These are phyloP conservation scores for Pseudohalonectria lignicola DNA, from an alignment of 2,329 filamentous ascomycete genomes.

Conservation along the genomic window DNA sequence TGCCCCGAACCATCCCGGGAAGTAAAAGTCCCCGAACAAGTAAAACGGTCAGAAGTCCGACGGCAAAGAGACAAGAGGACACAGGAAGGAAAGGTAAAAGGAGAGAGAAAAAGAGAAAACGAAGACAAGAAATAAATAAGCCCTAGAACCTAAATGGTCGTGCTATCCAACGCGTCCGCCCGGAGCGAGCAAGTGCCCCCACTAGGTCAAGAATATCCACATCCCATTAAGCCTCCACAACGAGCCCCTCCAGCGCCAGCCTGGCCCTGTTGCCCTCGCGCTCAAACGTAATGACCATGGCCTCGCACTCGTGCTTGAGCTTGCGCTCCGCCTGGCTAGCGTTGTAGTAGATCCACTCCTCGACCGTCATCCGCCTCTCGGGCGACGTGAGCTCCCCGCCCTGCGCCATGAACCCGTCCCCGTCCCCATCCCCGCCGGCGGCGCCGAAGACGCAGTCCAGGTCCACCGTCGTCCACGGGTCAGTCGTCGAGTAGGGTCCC, in stretches of 20 bases:
- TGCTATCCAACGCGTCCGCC: too few relatives aligned
- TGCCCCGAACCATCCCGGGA: too few relatives aligned
- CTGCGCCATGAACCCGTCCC: constrained; percentile 36
- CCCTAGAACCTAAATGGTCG: too few relatives aligned
- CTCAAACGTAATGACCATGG: constrained; percentile 74
- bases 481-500: constrained; percentile 41
- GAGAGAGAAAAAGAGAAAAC: too few relatives aligned
- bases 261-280: constrained; percentile 71
- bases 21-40: too few relatives aligned
- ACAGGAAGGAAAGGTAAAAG: too few relatives aligned
- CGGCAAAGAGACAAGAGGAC: too few relatives aligned
- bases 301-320: constrained; percentile 71
- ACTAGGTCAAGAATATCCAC: too few relatives aligned
- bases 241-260: constrained; percentile 62
- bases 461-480: constrained; percentile 64
- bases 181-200: too few relatives aligned
- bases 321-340: constrained; percentile 71
- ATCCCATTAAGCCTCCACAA: constrained; percentile 29
- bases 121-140: too few relatives aligned
- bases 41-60: too few relatives aligned
- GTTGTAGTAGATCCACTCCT: constrained; percentile 82
- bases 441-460: constrained; percentile 56
- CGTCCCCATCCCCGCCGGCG: constrained; percentile 25
- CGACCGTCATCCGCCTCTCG: constrained; percentile 85
- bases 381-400: constrained; percentile 56